A percentile compares a stretch with the other conserved stretches of the same genome.
Conservation (phyloP, 331 rosid genomes). For the Saraca asoca region DNA sequence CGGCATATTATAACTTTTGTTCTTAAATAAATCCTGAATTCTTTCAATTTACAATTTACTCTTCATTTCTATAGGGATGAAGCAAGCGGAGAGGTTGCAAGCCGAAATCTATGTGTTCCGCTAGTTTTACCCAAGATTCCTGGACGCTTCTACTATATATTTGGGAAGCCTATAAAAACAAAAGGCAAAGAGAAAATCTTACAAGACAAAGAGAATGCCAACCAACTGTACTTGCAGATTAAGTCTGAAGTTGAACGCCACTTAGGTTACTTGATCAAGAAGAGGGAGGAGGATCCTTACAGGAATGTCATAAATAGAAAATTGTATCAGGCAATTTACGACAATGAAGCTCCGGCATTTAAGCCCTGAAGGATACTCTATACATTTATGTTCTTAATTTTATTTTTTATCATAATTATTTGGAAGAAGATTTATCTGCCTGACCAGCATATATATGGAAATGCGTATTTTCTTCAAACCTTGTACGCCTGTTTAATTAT, state of each 20-base stretch:
- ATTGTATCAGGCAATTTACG: slow-evolving; percentile 46
- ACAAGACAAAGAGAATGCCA: slow-evolving; percentile 65
- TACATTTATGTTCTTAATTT: slow-evolving; percentile 26
- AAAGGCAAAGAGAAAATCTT: slow-evolving; percentile 67
- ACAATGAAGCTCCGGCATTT: slow-evolving; percentile 68
- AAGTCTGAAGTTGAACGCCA: slow-evolving; percentile 66
- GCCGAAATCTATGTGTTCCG: slow-evolving; percentile 36
- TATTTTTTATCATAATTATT: slow-evolving; percentile 9
- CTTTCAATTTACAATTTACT: neutral
- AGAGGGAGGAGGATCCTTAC: slow-evolving; percentile 85
- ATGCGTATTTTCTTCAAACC: neutral
- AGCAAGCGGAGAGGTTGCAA: slow-evolving; percentile 65
- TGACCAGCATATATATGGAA: slow-evolving; percentile 6
- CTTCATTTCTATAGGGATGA: slow-evolving; percentile 47
- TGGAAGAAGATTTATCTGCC: neutral
- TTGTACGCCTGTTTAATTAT: no score
- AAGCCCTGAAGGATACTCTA: slow-evolving; percentile 50
- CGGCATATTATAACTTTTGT: no score
- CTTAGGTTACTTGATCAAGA: slow-evolving; percentile 69
- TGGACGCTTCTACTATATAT: slow-evolving; percentile 78
- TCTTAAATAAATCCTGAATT: neutral
- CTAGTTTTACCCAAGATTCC: slow-evolving; percentile 68
- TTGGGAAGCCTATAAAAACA: slow-evolving; percentile 78
- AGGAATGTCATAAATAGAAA: slow-evolving; percentile 68
- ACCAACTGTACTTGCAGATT: slow-evolving; percentile 62